Evolutionary conservation across 768 basidiomycete genomes (phyloP).

Genomic region (Macrolepiota fuliginosa): DNA sequence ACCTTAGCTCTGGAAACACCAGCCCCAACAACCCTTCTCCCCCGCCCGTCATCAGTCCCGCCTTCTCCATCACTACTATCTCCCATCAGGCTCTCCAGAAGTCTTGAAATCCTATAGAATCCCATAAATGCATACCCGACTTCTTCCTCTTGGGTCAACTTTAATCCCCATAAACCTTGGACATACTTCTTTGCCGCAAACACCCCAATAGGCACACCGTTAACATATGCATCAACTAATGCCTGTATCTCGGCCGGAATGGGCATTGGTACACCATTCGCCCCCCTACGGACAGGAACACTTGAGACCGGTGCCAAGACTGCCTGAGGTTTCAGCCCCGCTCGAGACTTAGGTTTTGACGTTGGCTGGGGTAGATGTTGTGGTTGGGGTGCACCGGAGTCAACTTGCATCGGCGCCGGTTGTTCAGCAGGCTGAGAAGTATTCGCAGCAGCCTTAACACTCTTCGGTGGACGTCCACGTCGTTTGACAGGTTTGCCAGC

Average conservation of each 20-base stretch:
- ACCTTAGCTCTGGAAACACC: constrained; percentile 28
- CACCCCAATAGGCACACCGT: constrained; percentile 36
- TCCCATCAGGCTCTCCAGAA: constrained; percentile 29
- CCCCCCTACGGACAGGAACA: background rate
- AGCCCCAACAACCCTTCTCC: background rate
- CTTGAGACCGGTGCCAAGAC: background rate
- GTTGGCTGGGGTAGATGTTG: background rate
- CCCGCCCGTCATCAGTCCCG: background rate
- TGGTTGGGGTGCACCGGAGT: background rate
- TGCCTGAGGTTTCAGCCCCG: background rate
- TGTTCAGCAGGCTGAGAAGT: background rate
- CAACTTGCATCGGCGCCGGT: background rate
- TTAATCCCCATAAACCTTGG: constrained; percentile 21
- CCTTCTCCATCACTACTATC: background rate
- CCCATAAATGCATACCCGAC: constrained; percentile 44
- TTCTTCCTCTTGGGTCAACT: constrained; percentile 31
- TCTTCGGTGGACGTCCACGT: background rate
- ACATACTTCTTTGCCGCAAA: constrained; percentile 34
- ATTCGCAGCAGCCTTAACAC: background rate
- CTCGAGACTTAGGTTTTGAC: background rate
- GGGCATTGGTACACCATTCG: constrained; percentile 4
- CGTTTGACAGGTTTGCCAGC: background rate
- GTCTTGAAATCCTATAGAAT: constrained; percentile 38
- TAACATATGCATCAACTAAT: constrained; percentile 37
- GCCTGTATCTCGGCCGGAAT: constrained; percentile 33